Evolutionary conservation across 2,329 filamentous ascomycete species (phyloP).

Genomic region (Fusarium succisae): DNA sequence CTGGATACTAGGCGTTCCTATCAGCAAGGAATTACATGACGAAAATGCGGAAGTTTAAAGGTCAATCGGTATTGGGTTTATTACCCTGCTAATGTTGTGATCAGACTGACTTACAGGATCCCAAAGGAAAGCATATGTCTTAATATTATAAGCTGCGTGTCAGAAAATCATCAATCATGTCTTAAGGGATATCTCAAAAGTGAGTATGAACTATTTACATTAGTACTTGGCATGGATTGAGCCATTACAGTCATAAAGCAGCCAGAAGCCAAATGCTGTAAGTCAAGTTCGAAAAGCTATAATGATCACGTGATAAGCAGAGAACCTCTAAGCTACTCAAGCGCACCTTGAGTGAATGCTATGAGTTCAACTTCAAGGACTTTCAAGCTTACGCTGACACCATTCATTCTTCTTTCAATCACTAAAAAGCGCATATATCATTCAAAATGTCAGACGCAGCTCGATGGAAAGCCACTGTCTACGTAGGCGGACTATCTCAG

Average conservation of each 20-base stretch:
- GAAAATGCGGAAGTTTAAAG: background rate
- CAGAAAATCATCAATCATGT: background rate
- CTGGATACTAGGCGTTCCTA: background rate
- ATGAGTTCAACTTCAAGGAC: constrained; percentile 16
- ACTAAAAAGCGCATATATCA: background rate
- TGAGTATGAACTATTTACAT: background rate
- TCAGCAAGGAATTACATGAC: background rate
- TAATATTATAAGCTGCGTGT: background rate
- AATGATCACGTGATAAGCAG: constrained; percentile 32
- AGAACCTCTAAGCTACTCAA: constrained; percentile 13
- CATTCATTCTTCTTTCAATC: background rate
- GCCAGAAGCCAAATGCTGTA: background rate
- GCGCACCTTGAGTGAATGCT: constrained; percentile 1
- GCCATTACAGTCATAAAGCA: background rate
- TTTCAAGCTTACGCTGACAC: constrained; percentile 1
- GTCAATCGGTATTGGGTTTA: background rate
- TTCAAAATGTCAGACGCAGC: constrained; percentile 78
- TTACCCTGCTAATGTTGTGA: background rate
- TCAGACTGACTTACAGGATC: background rate
- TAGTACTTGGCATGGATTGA: too few species aligned
- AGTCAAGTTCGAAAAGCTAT: background rate
- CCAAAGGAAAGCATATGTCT: background rate
- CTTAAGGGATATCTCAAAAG: too few species aligned
- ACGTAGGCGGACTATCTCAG: constrained; percentile 87
- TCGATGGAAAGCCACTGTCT: constrained; percentile 89